phyloP scores from a whole-genome alignment of 495 filamentous ascomycete species.

The Durotheca rogersii region DNA sequence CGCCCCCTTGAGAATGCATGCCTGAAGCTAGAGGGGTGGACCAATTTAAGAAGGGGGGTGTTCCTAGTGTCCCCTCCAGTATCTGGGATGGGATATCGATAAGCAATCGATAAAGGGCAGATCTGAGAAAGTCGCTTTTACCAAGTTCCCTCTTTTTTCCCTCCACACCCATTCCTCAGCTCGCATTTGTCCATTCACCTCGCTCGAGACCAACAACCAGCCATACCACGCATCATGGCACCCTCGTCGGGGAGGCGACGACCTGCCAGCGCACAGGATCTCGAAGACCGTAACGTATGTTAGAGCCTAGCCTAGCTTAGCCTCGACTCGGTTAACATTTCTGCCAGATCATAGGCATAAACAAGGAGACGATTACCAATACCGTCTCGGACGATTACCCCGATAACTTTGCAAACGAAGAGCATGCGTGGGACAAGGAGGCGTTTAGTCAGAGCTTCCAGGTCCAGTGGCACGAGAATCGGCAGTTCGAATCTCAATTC shows the following conservation, averaged over 20 bases:
- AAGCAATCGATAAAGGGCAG: constrained; percentile 4
- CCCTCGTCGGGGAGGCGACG: constrained; percentile 36
- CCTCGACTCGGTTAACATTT: constrained; percentile 14
- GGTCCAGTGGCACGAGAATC: constrained; percentile 81
- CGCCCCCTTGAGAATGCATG: background rate
- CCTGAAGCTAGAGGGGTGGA: constrained; percentile 22
- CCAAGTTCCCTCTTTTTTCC: too few species aligned
- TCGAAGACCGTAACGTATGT: constrained; percentile 47
- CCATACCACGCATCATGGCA: constrained; percentile 38
- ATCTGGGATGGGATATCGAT: too few species aligned
- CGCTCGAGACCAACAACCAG: background rate
- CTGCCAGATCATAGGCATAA: constrained; percentile 77
- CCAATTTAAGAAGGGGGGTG: constrained; percentile 15
- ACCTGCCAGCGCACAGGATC: constrained; percentile 42
- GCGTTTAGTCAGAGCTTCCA: constrained; percentile 67
- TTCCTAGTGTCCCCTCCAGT: constrained; percentile 2
- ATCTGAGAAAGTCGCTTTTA: constrained; percentile 1
- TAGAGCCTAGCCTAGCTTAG: too few species aligned
- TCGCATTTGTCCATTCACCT: constrained; percentile 23
- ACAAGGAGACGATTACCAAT: constrained; percentile 84
- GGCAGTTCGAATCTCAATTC: constrained; percentile 73
- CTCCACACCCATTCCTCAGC: too few species aligned
- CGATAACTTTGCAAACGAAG: constrained; percentile 84
- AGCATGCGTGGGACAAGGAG: constrained; percentile 81
- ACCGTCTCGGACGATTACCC: constrained; percentile 88